phyloP scores from a whole-genome alignment of 768 basidiomycete genomes.

The Amyloporia xantha region DNA sequence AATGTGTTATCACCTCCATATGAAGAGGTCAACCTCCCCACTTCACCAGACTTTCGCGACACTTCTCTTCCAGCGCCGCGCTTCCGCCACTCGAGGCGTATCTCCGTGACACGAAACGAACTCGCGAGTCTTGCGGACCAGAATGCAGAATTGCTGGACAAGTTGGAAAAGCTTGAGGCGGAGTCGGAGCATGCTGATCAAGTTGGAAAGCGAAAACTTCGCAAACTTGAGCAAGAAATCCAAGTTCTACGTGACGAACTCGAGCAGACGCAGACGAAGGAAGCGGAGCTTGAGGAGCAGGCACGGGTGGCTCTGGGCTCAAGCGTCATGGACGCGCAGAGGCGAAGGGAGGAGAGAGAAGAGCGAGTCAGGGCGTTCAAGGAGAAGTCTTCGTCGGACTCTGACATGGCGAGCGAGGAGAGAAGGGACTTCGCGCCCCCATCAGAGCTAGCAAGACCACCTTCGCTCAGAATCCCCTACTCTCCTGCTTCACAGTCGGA shows the following conservation, averaged over 20 bases:
- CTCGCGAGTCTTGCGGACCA: slow-evolving; percentile 72
- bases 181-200: slow-evolving; percentile 64
- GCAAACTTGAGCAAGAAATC: slow-evolving; percentile 78
- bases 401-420: slow-evolving; percentile 8
- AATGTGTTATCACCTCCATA: slow-evolving; percentile 7
- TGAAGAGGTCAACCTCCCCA: background rate
- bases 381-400: slow-evolving; percentile 16
- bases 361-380: slow-evolving; percentile 47
- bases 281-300: slow-evolving; percentile 66
- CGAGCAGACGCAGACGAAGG: slow-evolving; percentile 65
- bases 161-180: slow-evolving; percentile 68
- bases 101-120: slow-evolving; percentile 63
- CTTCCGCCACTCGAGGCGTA: slow-evolving; percentile 29
- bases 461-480: slow-evolving; percentile 5
- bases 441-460: slow-evolving; percentile 10
- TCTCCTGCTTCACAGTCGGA: background rate
- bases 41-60: slow-evolving; percentile 3
- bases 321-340: slow-evolving; percentile 25
- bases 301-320: slow-evolving; percentile 34
- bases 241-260: slow-evolving; percentile 63
- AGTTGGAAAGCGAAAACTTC: slow-evolving; percentile 60
- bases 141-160: slow-evolving; percentile 72
- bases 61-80: slow-evolving; percentile 6
- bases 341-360: slow-evolving; percentile 40
- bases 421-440: slow-evolving; percentile 23